Conservation (phyloP, 805 yeast species). For the Brettanomyces bruxellensis region DNA sequence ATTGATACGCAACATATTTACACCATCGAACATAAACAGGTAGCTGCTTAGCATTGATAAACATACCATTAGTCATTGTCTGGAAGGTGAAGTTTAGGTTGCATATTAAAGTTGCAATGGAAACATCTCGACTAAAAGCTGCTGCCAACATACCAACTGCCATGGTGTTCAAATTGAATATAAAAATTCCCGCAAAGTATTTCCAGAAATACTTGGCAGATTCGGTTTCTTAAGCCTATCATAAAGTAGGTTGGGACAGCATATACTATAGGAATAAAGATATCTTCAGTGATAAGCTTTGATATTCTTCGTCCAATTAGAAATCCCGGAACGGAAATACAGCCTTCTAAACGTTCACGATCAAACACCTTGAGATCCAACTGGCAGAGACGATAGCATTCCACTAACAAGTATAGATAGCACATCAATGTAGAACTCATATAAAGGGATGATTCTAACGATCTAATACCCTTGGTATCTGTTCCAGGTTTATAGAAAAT, state of each 20-base stretch:
- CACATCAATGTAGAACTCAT: constrained; percentile 45
- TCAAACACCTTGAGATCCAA: constrained; percentile 48
- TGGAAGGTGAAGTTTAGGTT: constrained; percentile 63
- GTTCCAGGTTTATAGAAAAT: constrained; percentile 58
- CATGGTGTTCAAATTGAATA: constrained; percentile 49
- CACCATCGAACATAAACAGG: constrained; percentile 87
- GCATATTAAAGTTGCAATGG: constrained; percentile 51
- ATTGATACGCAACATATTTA: constrained; percentile 64
- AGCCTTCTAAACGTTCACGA: constrained; percentile 63
- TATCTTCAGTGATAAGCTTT: constrained; percentile 59
- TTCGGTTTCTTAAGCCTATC: constrained; percentile 55
- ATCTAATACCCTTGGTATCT: constrained; percentile 54
- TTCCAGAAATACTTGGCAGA: constrained; percentile 44
- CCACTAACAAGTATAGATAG: constrained; percentile 47
- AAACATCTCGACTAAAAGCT: constrained; percentile 50
- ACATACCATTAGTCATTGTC: constrained; percentile 74
- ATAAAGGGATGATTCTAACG: constrained; percentile 45
- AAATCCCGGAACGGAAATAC: constrained; percentile 60
- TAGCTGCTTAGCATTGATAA: constrained; percentile 60
- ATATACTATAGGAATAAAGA: constrained; percentile 51
- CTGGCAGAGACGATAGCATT: constrained; percentile 47
- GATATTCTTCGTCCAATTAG: constrained; percentile 57
- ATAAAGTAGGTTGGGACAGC: constrained; percentile 62
- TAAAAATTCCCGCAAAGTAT: constrained; percentile 49
- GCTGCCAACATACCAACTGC: constrained; percentile 44